phyloP scores from a whole-genome alignment of 139 green algal genomes.

The Astrephomene gubernaculifera region DNA sequence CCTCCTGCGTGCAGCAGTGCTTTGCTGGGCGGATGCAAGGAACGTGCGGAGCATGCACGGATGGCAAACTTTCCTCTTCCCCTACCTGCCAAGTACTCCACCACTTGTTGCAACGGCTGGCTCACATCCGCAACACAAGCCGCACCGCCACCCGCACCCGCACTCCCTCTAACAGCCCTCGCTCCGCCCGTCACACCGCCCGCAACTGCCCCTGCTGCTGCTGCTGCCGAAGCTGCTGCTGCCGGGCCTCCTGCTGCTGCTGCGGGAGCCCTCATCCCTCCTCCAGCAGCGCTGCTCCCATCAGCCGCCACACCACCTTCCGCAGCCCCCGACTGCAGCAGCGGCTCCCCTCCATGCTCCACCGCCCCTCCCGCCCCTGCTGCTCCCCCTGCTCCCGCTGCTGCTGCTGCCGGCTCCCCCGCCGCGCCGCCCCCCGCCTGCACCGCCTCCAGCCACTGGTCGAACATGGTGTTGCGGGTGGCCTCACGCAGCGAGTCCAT shows the following conservation, averaged over 20 bases:
- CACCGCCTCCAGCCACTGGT: constrained; percentile 89
- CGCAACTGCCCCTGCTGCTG: constrained; percentile 1
- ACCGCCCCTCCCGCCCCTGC: not conserved
- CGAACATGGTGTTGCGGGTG: constrained; percentile 95
- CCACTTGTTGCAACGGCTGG: constrained; percentile 72
- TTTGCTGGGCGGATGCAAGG: too few relatives aligned
- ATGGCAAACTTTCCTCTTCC: too few relatives aligned
- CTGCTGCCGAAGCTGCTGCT: not conserved
- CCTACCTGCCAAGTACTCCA: constrained; percentile 69
- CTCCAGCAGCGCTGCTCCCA: too few relatives aligned
- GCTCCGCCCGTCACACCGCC: not conserved
- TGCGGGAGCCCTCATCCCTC: too few relatives aligned
- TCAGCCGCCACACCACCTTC: too few relatives aligned
- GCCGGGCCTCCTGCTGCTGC: not conserved
- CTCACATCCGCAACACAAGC: too few relatives aligned
- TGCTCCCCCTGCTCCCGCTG: not conserved
- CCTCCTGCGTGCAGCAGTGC: too few relatives aligned
- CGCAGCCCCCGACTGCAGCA: too few relatives aligned
- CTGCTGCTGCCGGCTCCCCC: not conserved
- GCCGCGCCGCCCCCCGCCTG: not conserved
- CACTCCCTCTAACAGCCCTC: not conserved
- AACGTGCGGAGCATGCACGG: too few relatives aligned
- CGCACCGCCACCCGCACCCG: not conserved
- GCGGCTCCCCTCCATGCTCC: not conserved
- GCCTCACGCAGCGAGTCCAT: constrained; percentile 83